Evolutionary conservation across 257 asterid genomes (phyloP).

Genomic region (Solanum pimpinellifolium): DNA sequence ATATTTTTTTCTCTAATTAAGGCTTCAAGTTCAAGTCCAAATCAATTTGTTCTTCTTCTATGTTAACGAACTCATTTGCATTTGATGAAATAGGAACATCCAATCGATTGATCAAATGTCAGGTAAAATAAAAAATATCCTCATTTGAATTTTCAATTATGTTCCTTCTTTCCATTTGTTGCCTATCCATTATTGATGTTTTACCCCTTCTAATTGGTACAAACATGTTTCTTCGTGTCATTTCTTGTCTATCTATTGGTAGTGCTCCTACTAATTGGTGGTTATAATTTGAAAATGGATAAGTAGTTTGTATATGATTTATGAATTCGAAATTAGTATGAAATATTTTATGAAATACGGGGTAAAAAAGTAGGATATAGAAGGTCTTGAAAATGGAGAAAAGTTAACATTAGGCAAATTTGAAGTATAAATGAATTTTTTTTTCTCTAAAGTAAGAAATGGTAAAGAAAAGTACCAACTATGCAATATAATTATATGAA

Average conservation of each 20-base stretch:
- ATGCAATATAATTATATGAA: no score
- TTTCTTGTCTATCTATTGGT: not conserved
- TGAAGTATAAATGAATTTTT: not conserved
- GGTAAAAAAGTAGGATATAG: not conserved
- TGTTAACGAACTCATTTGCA: not conserved
- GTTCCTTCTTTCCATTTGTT: not conserved
- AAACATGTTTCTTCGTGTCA: not conserved
- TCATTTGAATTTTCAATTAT: not conserved
- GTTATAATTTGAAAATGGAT: not conserved
- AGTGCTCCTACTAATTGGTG: not conserved
- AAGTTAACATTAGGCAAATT: not conserved
- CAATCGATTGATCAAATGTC: not conserved
- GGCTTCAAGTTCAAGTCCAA: not conserved
- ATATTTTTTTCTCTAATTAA: not conserved
- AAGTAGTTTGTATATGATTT: not conserved
- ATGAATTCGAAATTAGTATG: not conserved
- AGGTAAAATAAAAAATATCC: not conserved
- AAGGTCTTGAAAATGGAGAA: not conserved
- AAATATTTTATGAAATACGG: not conserved
- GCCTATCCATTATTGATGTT: not conserved
- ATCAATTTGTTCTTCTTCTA: not conserved
- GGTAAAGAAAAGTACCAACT: not conserved
- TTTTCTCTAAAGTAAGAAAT: not conserved
- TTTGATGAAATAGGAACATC: not conserved
- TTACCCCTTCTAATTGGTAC: not conserved